Evolutionary conservation across 805 yeast genomes (phyloP), one percentile per base, ranked within the genome.

Genomic region (Cephaloascus fragrans): DNA sequence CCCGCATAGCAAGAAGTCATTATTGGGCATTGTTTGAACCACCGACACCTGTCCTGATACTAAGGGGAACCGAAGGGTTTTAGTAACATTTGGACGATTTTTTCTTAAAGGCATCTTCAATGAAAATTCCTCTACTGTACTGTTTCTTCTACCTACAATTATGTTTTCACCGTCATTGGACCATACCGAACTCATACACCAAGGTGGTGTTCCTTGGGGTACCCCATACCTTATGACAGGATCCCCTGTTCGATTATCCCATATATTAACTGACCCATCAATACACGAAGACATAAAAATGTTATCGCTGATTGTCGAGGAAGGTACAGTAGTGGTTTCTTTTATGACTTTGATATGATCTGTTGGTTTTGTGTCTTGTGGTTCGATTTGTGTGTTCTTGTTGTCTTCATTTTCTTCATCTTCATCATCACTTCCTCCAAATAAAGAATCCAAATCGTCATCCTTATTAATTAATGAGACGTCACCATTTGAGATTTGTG

Each of bases 181-280:
- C 97, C 97, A 90, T 40, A 84, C 76, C 0, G 96, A 76, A 5
- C 86, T 74, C 72, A 83, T 78, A 57, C 95, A 83, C 97, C 97
- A 93, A 0, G 97, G 97, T 0, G 97, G 96, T 0, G 82, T 72
- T 1, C 75, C 76, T 8, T 71, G 62, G 1, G 86, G 80, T 1
- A 80, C 71, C 0, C 72, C 70, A 12, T 79, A 55, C 31, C 67
- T 67, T 15, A 78, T 52, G 0, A 70, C 79, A 3, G 68, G 61
- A 0, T 63, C 57, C 3, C 59, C 52, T 2, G 62, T 55, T 41
- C 98, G 69, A 3, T 71, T 60, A 56, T 93, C 98, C 96, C 96
- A 89, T 3, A 93, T 58, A 43, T 75, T 76, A 2, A 89, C 56
- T 0, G 79, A 67, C 4, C 98, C 98, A 55, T 89, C 93, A 39